phyloP scores from a whole-genome alignment of 2,329 filamentous ascomycete species.

The Xylaria sp. region DNA sequence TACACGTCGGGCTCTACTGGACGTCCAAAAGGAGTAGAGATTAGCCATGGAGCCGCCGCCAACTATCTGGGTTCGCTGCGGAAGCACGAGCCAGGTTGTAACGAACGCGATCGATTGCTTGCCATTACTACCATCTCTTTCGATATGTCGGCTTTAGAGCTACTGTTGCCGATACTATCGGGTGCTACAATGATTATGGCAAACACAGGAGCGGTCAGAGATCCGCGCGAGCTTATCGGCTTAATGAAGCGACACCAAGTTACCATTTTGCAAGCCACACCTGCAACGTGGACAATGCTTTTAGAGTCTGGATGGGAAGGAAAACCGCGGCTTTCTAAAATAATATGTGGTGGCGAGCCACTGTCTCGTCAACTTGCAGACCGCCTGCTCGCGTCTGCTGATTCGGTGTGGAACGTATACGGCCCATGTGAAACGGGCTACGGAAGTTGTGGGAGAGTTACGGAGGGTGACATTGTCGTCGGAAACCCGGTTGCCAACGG shows the following conservation, averaged over 20 bases:
- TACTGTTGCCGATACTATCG: constrained; percentile 42
- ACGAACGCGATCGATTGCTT: constrained; percentile 33
- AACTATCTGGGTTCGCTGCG: constrained; percentile 35
- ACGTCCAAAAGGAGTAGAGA: constrained; percentile 48
- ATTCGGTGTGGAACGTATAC: constrained; percentile 39
- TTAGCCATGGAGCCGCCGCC: constrained; percentile 33
- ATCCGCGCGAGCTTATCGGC: constrained; percentile 40
- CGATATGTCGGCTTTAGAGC: constrained; percentile 44
- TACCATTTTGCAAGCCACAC: constrained; percentile 45
- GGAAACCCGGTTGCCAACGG: constrained; percentile 43
- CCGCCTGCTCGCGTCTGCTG: constrained; percentile 40
- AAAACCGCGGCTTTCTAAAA: constrained; percentile 33
- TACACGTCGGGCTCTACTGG: constrained; percentile 41
- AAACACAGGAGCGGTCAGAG: constrained; percentile 37
- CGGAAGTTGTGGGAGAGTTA: constrained; percentile 36
- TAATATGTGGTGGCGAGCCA: constrained; percentile 40
- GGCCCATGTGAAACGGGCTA: constrained; percentile 41
- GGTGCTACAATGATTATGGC: constrained; percentile 43
- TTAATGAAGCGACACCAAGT: constrained; percentile 43
- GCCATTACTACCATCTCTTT: constrained; percentile 42
- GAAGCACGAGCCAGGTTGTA: constrained; percentile 36
- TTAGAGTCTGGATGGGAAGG: constrained; percentile 33
- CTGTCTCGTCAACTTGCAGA: constrained; percentile 37
- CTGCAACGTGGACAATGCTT: constrained; percentile 44
- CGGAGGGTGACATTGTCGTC: constrained; percentile 33